phyloP scores from a whole-genome alignment of 257 asterid genomes.

The Scutellaria baicalensis region DNA sequence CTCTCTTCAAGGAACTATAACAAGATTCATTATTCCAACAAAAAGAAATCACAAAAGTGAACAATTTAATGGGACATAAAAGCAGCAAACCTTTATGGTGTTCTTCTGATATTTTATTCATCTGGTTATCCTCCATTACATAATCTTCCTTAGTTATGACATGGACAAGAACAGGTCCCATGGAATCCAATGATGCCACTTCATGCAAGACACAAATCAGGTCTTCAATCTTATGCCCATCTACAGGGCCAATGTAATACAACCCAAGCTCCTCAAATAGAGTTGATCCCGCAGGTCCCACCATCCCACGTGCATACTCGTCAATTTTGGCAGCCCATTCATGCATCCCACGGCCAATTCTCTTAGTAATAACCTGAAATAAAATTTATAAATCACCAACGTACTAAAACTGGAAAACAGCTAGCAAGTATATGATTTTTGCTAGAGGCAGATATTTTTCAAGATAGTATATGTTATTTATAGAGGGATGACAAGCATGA shows the following conservation, averaged over 20 bases:
- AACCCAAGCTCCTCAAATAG: constrained; percentile 93
- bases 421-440: background rate
- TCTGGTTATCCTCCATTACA: constrained; percentile 22
- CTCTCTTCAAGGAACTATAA: background rate
- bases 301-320: constrained; percentile 88
- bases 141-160: constrained; percentile 64
- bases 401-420: background rate
- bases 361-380: constrained; percentile 67
- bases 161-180: constrained; percentile 89
- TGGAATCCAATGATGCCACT: constrained; percentile 81
- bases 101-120: constrained; percentile 18
- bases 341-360: constrained; percentile 72
- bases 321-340: constrained; percentile 97
- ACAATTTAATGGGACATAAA: background rate
- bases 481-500: background rate
- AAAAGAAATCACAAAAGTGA: background rate
- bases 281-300: constrained; percentile 93
- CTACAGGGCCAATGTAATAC: constrained; percentile 91
- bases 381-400: constrained; percentile 12
- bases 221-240: constrained; percentile 88
- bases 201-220: constrained; percentile 69
- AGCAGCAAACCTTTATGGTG: constrained; percentile 29
- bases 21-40: background rate
- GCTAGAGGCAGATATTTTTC: background rate
- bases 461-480: background rate